Evolutionary conservation across 768 basidiomycete species (phyloP).

Genomic region (Macrolepiota dolichaula): DNA sequence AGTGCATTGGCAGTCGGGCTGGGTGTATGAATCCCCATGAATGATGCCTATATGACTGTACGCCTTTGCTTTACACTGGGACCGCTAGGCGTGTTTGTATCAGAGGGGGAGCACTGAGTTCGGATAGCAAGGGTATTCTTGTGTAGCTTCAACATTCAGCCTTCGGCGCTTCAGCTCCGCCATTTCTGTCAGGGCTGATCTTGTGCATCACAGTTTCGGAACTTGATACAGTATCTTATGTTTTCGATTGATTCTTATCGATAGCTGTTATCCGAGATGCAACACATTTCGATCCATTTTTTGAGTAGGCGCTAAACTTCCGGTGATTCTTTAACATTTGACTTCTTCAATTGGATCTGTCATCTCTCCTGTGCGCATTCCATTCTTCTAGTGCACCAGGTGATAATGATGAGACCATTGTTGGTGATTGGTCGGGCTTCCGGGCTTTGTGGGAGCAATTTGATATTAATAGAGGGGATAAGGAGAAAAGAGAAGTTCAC

Average conservation of each 20-base stretch:
- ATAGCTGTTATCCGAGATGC: background rate
- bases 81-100: no score
- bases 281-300: background rate
- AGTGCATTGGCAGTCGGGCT: no score
- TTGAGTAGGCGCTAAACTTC: no score
- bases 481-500: background rate
- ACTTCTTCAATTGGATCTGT: background rate
- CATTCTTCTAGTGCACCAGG: background rate
- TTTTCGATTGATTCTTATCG: background rate
- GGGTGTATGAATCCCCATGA: no score
- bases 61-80: no score
- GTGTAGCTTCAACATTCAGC: no score
- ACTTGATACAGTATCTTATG: background rate
- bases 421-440: conserved; percentile 6
- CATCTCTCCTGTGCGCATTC: background rate
- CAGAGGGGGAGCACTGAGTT: no score
- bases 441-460: conserved; percentile 1
- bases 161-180: no score
- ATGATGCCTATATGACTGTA: no score
- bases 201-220: background rate
- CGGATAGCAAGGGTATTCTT: no score
- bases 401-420: background rate
- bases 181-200: no score
- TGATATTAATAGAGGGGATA: background rate
- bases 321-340: background rate